phyloP scores from a whole-genome alignment of 2,329 filamentous ascomycete genomes.

The Calycina herbarum region DNA sequence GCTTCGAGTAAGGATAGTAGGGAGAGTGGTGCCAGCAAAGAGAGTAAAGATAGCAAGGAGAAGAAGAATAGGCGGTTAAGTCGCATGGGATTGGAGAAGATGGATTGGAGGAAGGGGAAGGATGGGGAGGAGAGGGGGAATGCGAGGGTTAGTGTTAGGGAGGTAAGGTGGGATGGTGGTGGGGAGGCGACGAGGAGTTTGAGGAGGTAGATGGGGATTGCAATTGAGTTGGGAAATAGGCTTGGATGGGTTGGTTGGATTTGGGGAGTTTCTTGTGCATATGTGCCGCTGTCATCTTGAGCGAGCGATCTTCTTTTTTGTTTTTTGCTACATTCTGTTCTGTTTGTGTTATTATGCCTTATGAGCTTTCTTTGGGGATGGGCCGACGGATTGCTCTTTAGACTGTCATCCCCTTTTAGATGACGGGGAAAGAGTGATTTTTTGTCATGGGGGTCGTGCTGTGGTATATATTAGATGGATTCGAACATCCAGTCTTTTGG shows the following conservation, averaged over 20 bases:
- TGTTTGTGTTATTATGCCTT: neutral
- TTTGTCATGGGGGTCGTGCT: neutral
- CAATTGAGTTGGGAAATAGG: neutral
- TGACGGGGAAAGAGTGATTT: neutral
- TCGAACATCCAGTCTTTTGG: neutral
- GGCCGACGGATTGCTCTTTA: neutral
- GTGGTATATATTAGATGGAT: neutral
- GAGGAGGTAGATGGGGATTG: neutral
- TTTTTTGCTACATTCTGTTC: neutral
- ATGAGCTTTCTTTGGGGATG: neutral
- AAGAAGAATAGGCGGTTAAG: slow-evolving; percentile 27
- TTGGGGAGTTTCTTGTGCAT: neutral
- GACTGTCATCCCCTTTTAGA: neutral
- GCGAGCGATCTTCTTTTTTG: neutral
- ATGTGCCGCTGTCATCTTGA: slow-evolving; percentile 6
- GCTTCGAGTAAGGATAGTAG: neutral
- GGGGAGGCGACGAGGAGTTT: neutral
- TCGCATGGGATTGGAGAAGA: slow-evolving; percentile 29
- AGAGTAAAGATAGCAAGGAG: slow-evolving; percentile 6
- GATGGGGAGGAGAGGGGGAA: slow-evolving; percentile 20
- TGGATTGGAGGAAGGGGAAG: slow-evolving; percentile 33
- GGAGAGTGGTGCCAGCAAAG: neutral
- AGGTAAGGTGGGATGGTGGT: slow-evolving; percentile 26
- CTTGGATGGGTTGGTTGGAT: neutral
- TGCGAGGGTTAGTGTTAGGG: slow-evolving; percentile 22